A percentile compares a stretch with the other conserved stretches of the same genome.
Evolutionary conservation across 176 grass and related monocot genomes (phyloP).

Genomic region (Oryza punctata): DNA sequence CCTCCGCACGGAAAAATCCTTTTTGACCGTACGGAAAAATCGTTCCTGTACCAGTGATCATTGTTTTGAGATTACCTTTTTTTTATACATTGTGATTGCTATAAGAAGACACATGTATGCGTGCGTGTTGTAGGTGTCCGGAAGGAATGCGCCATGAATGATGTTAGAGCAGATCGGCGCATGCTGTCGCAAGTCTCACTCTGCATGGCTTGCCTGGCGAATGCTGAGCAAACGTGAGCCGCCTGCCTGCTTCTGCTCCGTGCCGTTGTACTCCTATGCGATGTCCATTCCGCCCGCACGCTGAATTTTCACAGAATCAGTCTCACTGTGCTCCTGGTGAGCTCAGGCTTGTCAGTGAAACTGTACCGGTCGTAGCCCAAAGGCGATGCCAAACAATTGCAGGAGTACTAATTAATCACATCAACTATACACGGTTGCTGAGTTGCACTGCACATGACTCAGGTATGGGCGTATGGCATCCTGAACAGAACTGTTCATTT

Average conservation of each 20-base stretch:
- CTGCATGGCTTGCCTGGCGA: neutral
- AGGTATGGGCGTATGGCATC: neutral
- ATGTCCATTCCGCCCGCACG: neutral
- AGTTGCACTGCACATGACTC: neutral
- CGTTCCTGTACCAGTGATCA: too few relatives aligned
- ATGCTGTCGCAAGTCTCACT: neutral
- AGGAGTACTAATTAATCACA: neutral
- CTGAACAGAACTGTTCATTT: neutral
- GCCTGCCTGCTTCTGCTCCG: neutral
- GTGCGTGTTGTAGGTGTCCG: neutral
- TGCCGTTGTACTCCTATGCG: neutral
- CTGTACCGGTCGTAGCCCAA: neutral
- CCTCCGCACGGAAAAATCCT: too few relatives aligned
- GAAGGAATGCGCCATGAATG: neutral
- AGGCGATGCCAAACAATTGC: neutral
- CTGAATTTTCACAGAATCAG: neutral
- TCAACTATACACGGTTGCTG: neutral
- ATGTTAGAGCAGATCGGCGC: neutral
- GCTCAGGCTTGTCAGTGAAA: neutral
- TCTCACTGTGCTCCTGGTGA: neutral
- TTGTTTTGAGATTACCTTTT: too few relatives aligned
- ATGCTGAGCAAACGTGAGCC: neutral
- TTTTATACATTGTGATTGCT: too few relatives aligned
- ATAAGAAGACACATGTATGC: neutral
- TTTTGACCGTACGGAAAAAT: too few relatives aligned